Base-by-base conservation (phyloP, 345 rosid genomes). In the Ceriops decandra region DNA sequence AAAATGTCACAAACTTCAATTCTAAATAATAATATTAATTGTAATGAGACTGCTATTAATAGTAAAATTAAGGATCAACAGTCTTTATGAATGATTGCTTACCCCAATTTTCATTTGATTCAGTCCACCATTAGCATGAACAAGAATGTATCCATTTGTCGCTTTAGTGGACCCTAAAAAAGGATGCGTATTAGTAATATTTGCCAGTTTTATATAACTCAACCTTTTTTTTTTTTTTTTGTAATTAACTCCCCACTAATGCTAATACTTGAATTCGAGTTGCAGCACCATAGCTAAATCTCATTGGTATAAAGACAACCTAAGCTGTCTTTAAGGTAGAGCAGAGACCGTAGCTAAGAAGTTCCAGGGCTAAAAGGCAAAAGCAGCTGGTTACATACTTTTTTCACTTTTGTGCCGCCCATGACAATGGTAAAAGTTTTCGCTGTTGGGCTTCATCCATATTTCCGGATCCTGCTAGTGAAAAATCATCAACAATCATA, bases 51-150 rank as follows among this genome's bases (percentile, higher is more conserved):
- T 21, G 6, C 28, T 3, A 24, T 10, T 1, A 24, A 56, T 56
- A 56, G 15, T 13, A 15, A 52, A 51, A n/a, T 16, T 27, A 52
- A 5, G 59, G 2, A 46, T 27, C 2, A 13, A 21, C 11, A 57
- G 36, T 2, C 36, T 24, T 52, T 19, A 58, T 27, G 21, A 22
- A 28, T 19, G 19, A 28, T 4, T 36, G 42, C 65, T 74, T 76
- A 88, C 97, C 74, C 97, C 95, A 52, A 73, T 84, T 81, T 85
- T 91, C 97, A 91, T 91, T 67, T 91, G 97, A 79, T 91, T 91
- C 79, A 91, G 64, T 68, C 97, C 97, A 26, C 97, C 97, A 31
- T 91, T 91, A 20, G 97, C 83, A 72, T 86, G 86, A 46, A 86
- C 91, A 57, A 83, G 68, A 74, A 91, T 57, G 66, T 86, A 86